Conservation (phyloP, 129 eudicot species). For the Escallonia herrerae region DNA sequence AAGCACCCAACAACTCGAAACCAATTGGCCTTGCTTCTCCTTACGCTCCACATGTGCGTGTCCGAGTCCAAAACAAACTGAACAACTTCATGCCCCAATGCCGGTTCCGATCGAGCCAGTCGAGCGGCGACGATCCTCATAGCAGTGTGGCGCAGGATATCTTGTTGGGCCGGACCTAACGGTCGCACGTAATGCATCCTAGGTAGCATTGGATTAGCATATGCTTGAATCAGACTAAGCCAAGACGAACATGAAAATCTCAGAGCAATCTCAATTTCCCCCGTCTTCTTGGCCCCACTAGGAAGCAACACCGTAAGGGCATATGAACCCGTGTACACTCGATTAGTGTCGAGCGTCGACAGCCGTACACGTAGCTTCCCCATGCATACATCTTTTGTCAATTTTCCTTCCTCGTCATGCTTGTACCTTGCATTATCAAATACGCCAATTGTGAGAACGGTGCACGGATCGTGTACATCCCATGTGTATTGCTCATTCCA, state of each 20-base stretch:
- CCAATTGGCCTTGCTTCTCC: conserved; percentile 95
- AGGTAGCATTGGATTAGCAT: conserved; percentile 78
- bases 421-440: conserved; percentile 80
- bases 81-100: conserved; percentile 84
- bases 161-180: conserved; percentile 69
- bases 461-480: conserved; percentile 94
- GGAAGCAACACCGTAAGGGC: conserved; percentile 71
- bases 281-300: conserved; percentile 73
- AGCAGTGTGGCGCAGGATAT: conserved; percentile 70
- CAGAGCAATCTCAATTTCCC: conserved; percentile 76
- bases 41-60: conserved; percentile 86
- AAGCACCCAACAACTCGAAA: conserved; percentile 60
- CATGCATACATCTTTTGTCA: conserved; percentile 57
- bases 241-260: conserved; percentile 84
- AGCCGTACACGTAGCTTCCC: conserved; percentile 83
- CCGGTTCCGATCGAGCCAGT: conserved; percentile 82
- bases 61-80: conserved; percentile 84
- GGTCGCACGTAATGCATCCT: conserved; percentile 89
- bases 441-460: conserved; percentile 85
- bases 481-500: conserved; percentile 98
- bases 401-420: conserved; percentile 28
- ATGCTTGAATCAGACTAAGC: conserved; percentile 66
- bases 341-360: conserved; percentile 74
- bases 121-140: conserved; percentile 70
- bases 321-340: conserved; percentile 66